Percentiles rank a stretch among this genome's conserved stretches.
phyloP scores from a whole-genome alignment of 331 rosid species.

The Cydonia oblonga region DNA sequence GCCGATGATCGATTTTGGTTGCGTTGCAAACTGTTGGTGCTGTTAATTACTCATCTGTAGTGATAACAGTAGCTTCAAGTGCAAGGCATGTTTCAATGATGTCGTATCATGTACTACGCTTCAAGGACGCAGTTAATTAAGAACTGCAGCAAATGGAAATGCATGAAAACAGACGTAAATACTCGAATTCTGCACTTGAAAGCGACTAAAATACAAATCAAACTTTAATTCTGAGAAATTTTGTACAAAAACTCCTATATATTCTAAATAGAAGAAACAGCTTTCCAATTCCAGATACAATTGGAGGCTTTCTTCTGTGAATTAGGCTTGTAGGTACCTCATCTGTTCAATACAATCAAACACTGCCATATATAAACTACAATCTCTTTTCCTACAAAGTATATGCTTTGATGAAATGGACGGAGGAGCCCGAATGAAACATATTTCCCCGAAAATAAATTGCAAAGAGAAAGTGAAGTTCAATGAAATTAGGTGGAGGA shows the following conservation, averaged over 20 bases:
- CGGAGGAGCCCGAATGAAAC: conserved; percentile 1
- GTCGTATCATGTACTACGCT: too few relatives aligned
- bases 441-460: not conserved
- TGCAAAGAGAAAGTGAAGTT: not conserved
- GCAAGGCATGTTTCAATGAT: too few relatives aligned
- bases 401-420: not conserved
- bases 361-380: not conserved
- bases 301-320: not conserved
- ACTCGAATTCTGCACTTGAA: not conserved
- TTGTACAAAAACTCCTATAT: conserved; percentile 25
- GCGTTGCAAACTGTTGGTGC: too few relatives aligned
- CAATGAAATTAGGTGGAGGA: conserved; percentile 25
- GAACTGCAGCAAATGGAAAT: not conserved
- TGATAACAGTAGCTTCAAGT: too few relatives aligned
- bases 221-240: not conserved
- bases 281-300: not conserved
- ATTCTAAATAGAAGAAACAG: conserved; percentile 12
- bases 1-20: too few relatives aligned
- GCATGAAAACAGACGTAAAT: not conserved
- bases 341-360: not conserved
- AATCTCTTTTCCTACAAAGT: not conserved
- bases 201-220: not conserved
- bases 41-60: too few relatives aligned
- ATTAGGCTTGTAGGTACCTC: not conserved
- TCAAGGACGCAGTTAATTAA: not conserved